Conservation (phyloP, 805 yeast genomes). For the Spathaspora hagerdaliae region DNA sequence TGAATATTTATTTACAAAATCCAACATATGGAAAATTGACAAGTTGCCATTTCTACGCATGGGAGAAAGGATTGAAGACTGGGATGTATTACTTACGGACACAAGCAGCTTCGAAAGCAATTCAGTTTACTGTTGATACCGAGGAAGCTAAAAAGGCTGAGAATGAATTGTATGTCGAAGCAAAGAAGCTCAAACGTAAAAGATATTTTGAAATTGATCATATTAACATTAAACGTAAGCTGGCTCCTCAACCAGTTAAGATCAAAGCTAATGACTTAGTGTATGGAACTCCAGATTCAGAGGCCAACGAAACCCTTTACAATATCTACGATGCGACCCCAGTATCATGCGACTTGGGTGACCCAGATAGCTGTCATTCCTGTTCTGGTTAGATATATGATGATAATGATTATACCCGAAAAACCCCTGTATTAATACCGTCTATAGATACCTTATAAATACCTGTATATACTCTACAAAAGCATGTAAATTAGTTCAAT, state of each 20-base stretch:
- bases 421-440: too few species aligned
- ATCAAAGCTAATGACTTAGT: background rate
- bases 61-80: conserved; percentile 36
- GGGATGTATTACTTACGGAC: conserved; percentile 40
- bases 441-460: too few species aligned
- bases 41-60: conserved; percentile 41
- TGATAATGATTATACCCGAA: too few species aligned
- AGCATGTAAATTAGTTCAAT: background rate
- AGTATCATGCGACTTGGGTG: conserved; percentile 24
- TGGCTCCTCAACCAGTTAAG: background rate
- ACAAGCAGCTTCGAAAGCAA: conserved; percentile 35
- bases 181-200: conserved; percentile 16
- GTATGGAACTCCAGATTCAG: conserved; percentile 12
- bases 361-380: conserved; percentile 34
- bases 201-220: conserved; percentile 15
- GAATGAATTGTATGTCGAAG: background rate
- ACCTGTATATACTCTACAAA: too few species aligned
- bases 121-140: conserved; percentile 29
- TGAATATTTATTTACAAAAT: conserved; percentile 34
- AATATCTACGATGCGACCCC: conserved; percentile 34
- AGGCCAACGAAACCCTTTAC: conserved; percentile 8
- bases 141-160: conserved; percentile 8
- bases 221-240: conserved; percentile 1
- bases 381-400: conserved; percentile 29
- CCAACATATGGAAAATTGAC: conserved; percentile 38